Evolutionary conservation across 768 basidiomycete species (phyloP), one percentile per base, ranked within the genome.

Genomic region (Termitomyces sp.): DNA sequence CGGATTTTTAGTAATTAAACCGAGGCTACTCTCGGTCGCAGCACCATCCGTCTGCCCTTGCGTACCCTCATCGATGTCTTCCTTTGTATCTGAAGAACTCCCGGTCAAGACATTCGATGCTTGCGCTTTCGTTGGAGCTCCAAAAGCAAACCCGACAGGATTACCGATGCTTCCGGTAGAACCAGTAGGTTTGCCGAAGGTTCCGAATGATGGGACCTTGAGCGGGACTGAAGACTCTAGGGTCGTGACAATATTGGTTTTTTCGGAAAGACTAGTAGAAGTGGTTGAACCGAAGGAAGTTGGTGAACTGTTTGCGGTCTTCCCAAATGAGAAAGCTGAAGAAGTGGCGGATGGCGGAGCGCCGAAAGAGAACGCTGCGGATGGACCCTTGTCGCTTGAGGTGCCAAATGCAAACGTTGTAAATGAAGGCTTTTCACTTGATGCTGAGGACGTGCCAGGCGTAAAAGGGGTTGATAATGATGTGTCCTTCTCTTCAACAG

Each of bases 91-190:
- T n/a, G 23, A 35, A 40, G 14, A 40, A 4, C 35, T 61, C 2
- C 46, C 33, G 5, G 50, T 49, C 20, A 48, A 41, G 32, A 35
- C 48, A 23, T 62, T 60, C 18, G 40, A 50, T 35, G 56, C 66
- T 10, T 73, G 63, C 20, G 71, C 67, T 61, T 67, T 75, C 20
- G 72, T 67, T 40, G 76, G 71, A 66, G 69, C 74, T 14, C 78
- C 82, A 64, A 83, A 88, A 9, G 77, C 77, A 62, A 87, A 87
- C 5, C 86, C 86, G 8, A 86, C 82, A 8, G 86, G 82, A 65
- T 85, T 86, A 1, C 86, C 84, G 20, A 86, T 77, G 63, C 77
- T 83, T 55, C 83, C 83, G 14, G 63, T 55, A 50, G 61, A 69
- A 55, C 66, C 71, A 61, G 60, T 69, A 63, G 69, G 62, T 48